These are phyloP conservation scores for Colletotrichum brevisporum DNA, from an alignment of 2,329 filamentous ascomycete genomes.

Conservation along the genomic window DNA sequence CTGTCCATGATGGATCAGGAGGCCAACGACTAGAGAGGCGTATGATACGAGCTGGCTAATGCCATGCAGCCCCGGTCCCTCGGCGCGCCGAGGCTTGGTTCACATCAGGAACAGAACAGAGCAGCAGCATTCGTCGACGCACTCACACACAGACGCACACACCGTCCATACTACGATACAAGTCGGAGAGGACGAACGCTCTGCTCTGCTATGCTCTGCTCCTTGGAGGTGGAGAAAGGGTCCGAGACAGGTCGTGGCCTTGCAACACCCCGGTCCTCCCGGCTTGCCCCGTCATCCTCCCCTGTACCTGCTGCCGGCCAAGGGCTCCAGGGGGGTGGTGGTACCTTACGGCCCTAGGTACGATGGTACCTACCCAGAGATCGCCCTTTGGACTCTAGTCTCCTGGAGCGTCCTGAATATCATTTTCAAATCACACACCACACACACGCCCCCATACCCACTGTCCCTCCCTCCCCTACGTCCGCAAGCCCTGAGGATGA, in stretches of 20 bases:
- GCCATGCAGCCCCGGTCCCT: conserved; percentile 7
- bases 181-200: conserved; percentile 26
- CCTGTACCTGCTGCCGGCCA: conserved; percentile 23
- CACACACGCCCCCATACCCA: conserved; percentile 19
- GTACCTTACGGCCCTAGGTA: conserved; percentile 38
- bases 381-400: conserved; percentile 13
- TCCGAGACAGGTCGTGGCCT: conserved; percentile 39
- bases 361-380: conserved; percentile 17
- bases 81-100: conserved; percentile 17
- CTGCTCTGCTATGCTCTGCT: conserved; percentile 2
- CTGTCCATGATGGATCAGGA: conserved; percentile 24
- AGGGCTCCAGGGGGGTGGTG: not conserved
- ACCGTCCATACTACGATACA: not conserved
- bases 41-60: conserved; percentile 26
- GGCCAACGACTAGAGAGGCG: conserved; percentile 20
- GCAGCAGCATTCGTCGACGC: not conserved
- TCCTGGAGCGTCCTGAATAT: conserved; percentile 12
- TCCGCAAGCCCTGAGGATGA: conserved; percentile 37
- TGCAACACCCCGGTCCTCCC: conserved; percentile 32
- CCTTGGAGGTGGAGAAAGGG: conserved; percentile 38
- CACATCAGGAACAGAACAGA: not conserved
- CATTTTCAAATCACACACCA: conserved; percentile 12
- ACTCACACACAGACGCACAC: conserved; percentile 1
- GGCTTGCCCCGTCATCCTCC: conserved; percentile 32
- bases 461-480: conserved; percentile 23